Evolutionary conservation across 208 protist species (phyloP).

Genomic region (Wallacemonas sp.): DNA sequence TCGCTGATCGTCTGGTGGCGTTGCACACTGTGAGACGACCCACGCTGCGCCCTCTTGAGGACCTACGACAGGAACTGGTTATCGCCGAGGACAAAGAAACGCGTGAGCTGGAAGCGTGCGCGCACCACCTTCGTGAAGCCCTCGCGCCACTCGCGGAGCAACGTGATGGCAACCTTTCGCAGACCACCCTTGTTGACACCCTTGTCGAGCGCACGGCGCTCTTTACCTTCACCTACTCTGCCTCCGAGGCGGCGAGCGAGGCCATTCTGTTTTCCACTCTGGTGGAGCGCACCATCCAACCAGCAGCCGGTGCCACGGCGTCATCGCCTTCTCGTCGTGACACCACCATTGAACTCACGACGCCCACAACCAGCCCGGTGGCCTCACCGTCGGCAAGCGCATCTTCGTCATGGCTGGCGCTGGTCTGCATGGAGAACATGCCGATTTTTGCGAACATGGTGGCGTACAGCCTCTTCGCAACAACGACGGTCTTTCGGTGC

Average conservation of each 20-base stretch:
- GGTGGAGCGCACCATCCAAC: neutral
- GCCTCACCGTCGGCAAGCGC: neutral
- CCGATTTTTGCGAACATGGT: neutral
- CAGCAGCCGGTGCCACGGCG: neutral
- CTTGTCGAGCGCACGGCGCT: neutral
- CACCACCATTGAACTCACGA: neutral
- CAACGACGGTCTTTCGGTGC: neutral
- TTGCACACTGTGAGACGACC: neutral
- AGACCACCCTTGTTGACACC: neutral
- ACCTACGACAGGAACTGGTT: neutral
- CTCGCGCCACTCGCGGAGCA: constrained; percentile 1
- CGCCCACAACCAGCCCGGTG: neutral
- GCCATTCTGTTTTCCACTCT: constrained; percentile 1
- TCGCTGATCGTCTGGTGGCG: neutral
- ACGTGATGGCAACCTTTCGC: neutral
- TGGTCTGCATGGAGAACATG: neutral
- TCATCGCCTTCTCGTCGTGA: too few relatives aligned
- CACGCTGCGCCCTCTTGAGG: neutral
- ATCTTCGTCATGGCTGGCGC: constrained; percentile 1
- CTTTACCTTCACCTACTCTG: constrained; percentile 1
- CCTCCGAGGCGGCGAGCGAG: neutral
- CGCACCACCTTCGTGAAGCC: neutral
- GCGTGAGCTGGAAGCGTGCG: neutral
- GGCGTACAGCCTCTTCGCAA: neutral
- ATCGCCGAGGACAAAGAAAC: neutral